These are phyloP conservation scores for Tolypocladium tundrense DNA, from an alignment of 2,329 filamentous ascomycete species.

Conservation along the genomic window DNA sequence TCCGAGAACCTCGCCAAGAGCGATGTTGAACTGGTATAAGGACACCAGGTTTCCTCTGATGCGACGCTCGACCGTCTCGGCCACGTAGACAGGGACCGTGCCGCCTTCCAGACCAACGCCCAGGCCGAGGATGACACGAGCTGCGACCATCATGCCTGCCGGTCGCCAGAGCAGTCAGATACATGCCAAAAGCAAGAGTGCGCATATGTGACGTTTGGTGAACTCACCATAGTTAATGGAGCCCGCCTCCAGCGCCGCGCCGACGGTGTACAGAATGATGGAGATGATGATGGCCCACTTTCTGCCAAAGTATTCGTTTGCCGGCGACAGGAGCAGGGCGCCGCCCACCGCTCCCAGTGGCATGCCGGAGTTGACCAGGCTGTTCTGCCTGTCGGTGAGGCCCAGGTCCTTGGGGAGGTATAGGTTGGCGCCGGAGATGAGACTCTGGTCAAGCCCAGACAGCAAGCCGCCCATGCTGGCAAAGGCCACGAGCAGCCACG, in stretches of 20 bases:
- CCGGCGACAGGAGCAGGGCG: slow-evolving; percentile 54
- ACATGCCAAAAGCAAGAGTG: background rate
- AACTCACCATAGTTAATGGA: slow-evolving; percentile 48
- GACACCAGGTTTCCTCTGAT: slow-evolving; percentile 64
- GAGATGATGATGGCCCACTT: slow-evolving; percentile 61
- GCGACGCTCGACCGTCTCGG: slow-evolving; percentile 57
- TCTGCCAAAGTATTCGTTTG: slow-evolving; percentile 58
- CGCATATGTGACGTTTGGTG: background rate
- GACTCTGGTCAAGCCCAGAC: slow-evolving; percentile 61
- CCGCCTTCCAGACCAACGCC: slow-evolving; percentile 66
- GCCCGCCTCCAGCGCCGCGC: slow-evolving; percentile 57
- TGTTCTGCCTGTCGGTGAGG: slow-evolving; percentile 46
- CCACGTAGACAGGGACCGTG: slow-evolving; percentile 65
- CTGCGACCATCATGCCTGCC: slow-evolving; percentile 54
- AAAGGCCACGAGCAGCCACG: slow-evolving; percentile 57
- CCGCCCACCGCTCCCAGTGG: slow-evolving; percentile 62
- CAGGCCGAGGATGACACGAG: slow-evolving; percentile 57
- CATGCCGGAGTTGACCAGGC: slow-evolving; percentile 60
- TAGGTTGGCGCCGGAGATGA: slow-evolving; percentile 62
- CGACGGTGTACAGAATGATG: slow-evolving; percentile 59
- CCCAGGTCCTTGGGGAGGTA: slow-evolving; percentile 50
- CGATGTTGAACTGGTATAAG: slow-evolving; percentile 67
- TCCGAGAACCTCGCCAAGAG: slow-evolving; percentile 62
- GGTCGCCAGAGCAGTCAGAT: background rate
- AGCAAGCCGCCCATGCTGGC: slow-evolving; percentile 67